Conservation (phyloP, 495 filamentous ascomycete species). For the Trypethelium eluteriae region DNA sequence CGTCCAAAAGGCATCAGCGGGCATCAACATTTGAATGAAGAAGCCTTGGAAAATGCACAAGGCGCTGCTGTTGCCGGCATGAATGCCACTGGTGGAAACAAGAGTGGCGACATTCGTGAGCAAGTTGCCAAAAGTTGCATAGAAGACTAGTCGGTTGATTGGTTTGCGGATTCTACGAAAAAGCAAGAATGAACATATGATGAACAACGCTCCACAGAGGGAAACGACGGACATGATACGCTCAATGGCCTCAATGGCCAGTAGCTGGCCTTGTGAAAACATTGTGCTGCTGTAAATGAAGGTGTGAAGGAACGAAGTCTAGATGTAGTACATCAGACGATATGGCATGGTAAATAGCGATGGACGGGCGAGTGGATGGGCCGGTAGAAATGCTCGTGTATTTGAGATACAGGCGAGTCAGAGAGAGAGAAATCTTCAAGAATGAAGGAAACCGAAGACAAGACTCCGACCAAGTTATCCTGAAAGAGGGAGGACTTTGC, state of each 20-base stretch:
- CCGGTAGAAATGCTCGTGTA: too few relatives aligned
- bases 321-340: neutral
- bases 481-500: neutral
- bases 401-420: too few relatives aligned
- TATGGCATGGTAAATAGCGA: too few relatives aligned
- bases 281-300: neutral
- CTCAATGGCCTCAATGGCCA: conserved; percentile 55
- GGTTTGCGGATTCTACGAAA: conserved; percentile 64
- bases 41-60: conserved; percentile 74
- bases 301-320: neutral
- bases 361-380: too few relatives aligned
- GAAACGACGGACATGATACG: conserved; percentile 63
- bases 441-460: neutral
- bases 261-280: neutral
- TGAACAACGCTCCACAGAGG: conserved; percentile 61
- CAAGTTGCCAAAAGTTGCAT: conserved; percentile 76
- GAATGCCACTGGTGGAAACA: conserved; percentile 54
- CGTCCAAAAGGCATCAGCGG: conserved; percentile 73
- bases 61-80: conserved; percentile 37
- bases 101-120: conserved; percentile 72
- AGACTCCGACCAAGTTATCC: neutral
- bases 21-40: conserved; percentile 68
- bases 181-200: conserved; percentile 61
- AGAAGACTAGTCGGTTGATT: conserved; percentile 84
- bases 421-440: neutral